phyloP scores from a whole-genome alignment of 192 early-diverging fungal species.

The Chytriomyces hyalinus region DNA sequence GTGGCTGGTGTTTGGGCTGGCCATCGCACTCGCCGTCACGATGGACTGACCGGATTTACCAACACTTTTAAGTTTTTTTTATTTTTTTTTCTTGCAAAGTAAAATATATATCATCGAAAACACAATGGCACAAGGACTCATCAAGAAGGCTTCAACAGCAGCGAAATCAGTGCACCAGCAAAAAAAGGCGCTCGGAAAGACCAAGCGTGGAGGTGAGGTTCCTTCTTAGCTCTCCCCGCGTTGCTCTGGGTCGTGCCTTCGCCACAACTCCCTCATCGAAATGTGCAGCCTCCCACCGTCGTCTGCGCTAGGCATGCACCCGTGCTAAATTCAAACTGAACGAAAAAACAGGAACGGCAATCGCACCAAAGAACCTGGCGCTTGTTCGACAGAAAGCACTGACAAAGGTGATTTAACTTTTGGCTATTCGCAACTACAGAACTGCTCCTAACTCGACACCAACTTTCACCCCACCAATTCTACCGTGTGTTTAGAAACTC shows the following conservation, averaged over 20 bases:
- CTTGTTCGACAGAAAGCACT: slow-evolving; percentile 20
- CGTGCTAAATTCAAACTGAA: neutral
- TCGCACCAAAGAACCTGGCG: slow-evolving; percentile 35
- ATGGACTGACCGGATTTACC: neutral
- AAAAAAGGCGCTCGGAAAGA: slow-evolving; percentile 34
- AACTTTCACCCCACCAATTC: neutral
- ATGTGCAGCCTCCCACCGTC: neutral
- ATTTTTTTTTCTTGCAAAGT: slow-evolving; percentile 1
- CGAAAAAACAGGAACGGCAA: slow-evolving; percentile 14
- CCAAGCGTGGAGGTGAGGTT: slow-evolving; percentile 28
- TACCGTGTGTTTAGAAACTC: slow-evolving; percentile 42
- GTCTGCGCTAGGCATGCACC: neutral
- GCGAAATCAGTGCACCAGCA: slow-evolving; percentile 11
- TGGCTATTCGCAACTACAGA: neutral
- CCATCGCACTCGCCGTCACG: neutral
- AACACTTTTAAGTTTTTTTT: neutral
- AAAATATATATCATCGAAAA: neutral
- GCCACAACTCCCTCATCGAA: neutral
- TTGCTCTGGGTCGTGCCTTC: neutral
- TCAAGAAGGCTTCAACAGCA: slow-evolving; percentile 23
- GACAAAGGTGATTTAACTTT: slow-evolving; percentile 15
- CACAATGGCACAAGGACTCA: slow-evolving; percentile 32
- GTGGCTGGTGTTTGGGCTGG: slow-evolving; percentile 16
- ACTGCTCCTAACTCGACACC: neutral
- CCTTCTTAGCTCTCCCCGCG: no score